A percentile compares a stretch with the other conserved stretches of the same genome.
These are phyloP conservation scores for Rugosomyces carneus DNA, from an alignment of 1,284 basidiomycete genomes.

Conservation along the genomic window DNA sequence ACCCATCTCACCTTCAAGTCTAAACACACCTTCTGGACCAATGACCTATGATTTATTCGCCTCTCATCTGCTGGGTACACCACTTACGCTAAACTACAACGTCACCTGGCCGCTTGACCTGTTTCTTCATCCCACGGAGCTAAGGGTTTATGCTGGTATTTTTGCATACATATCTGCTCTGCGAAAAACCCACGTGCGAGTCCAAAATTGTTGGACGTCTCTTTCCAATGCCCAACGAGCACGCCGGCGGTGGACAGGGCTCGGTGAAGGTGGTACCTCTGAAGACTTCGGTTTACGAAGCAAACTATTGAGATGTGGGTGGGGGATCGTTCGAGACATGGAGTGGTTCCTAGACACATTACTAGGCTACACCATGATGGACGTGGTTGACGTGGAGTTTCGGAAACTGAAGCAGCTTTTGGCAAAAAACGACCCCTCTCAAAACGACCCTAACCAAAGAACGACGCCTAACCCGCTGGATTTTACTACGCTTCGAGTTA, in stretches of 20 bases:
- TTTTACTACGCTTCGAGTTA: conserved; percentile 76
- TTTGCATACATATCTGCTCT: conserved; percentile 82
- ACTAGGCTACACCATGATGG: conserved; percentile 80
- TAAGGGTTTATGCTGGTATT: conserved; percentile 69
- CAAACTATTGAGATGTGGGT: conserved; percentile 67
- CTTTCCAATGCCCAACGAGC: conserved; percentile 79
- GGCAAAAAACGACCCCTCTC: conserved; percentile 23
- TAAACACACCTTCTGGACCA: conserved; percentile 19
- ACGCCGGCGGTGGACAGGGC: conserved; percentile 77
- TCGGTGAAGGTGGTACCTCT: conserved; percentile 77
- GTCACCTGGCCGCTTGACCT: conserved; percentile 86
- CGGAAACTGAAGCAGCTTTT: conserved; percentile 58
- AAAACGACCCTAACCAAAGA: conserved; percentile 8
- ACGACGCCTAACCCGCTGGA: conserved; percentile 44
- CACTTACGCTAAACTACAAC: conserved; percentile 60
- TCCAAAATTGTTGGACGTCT: conserved; percentile 78
- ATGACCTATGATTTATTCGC: conserved; percentile 54
- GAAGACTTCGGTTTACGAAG: conserved; percentile 61
- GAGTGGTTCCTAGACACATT: conserved; percentile 86
- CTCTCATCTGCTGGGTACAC: conserved; percentile 74
- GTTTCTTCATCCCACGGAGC: conserved; percentile 74
- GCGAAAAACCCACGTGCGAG: conserved; percentile 73
- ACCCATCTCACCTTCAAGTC: conserved; percentile 25
- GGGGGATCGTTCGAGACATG: conserved; percentile 84
- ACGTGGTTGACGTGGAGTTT: conserved; percentile 86